These are phyloP conservation scores for Boletus insuetus DNA, from an alignment of 768 basidiomycete species.

Conservation along the genomic window DNA sequence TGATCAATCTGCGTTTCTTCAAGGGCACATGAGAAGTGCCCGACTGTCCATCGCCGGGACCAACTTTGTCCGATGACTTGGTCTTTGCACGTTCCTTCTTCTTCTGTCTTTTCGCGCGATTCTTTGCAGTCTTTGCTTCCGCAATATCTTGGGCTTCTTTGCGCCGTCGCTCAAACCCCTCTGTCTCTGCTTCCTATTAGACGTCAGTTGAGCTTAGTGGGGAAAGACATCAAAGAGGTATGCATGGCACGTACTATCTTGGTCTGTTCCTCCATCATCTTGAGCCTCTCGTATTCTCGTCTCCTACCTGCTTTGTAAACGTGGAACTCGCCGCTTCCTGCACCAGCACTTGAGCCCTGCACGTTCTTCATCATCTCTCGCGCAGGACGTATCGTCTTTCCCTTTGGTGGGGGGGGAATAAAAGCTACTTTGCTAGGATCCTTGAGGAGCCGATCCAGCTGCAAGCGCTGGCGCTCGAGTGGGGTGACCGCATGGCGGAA, in stretches of 20 bases:
- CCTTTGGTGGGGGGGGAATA: conserved; percentile 77
- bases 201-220: neutral
- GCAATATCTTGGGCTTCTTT: conserved; percentile 66
- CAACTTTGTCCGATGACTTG: conserved; percentile 33
- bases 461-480: conserved; percentile 51
- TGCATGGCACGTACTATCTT: conserved; percentile 54
- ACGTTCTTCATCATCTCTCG: conserved; percentile 99
- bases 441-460: conserved; percentile 86
- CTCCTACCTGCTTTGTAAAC: conserved; percentile 95
- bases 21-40: conserved; percentile 42
- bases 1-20: conserved; percentile 82
- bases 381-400: conserved; percentile 76
- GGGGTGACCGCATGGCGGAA: conserved; percentile 49
- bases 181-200: conserved; percentile 61
- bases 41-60: conserved; percentile 24
- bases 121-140: conserved; percentile 92
- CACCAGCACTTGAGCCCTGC: conserved; percentile 95
- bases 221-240: neutral
- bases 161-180: conserved; percentile 75
- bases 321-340: conserved; percentile 97
- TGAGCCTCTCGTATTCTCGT: conserved; percentile 93
- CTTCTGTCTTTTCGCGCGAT: conserved; percentile 90
- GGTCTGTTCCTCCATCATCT: conserved; percentile 80
- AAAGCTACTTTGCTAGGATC: conserved; percentile 83
- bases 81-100: conserved; percentile 73